Evolutionary conservation across 495 filamentous ascomycete genomes (phyloP).

Genomic region (Wilcoxina mikolae): DNA sequence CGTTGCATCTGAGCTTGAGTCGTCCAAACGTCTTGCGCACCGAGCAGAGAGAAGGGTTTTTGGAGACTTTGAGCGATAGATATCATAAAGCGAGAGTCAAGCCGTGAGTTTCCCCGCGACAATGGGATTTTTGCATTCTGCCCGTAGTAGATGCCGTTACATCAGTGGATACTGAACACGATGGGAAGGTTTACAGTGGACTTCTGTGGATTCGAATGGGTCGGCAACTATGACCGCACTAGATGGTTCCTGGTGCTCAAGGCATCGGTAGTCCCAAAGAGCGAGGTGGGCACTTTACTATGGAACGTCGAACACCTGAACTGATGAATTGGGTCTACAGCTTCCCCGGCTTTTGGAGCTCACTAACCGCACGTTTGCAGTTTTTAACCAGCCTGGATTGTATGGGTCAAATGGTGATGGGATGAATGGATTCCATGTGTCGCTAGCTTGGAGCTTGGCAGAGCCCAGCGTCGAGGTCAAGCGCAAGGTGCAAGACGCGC

Average conservation of each 20-base stretch:
- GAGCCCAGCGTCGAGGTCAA: slow-evolving; percentile 10
- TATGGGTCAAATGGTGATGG: slow-evolving; percentile 38
- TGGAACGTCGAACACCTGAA: too few relatives aligned
- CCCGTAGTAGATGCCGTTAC: slow-evolving; percentile 10
- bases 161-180: slow-evolving; percentile 34
- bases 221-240: slow-evolving; percentile 55
- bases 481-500: slow-evolving; percentile 22
- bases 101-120: slow-evolving; percentile 32
- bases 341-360: slow-evolving; percentile 48
- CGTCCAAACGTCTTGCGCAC: slow-evolving; percentile 53
- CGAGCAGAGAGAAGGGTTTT: slow-evolving; percentile 48
- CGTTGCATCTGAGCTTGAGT: slow-evolving; percentile 83
- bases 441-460: slow-evolving; percentile 57
- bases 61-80: slow-evolving; percentile 32
- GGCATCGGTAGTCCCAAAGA: slow-evolving; percentile 34
- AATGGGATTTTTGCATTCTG: slow-evolving; percentile 13
- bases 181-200: slow-evolving; percentile 41
- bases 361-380: slow-evolving; percentile 46
- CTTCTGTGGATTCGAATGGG: slow-evolving; percentile 46
- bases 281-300: slow-evolving; percentile 18
- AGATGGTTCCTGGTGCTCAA: slow-evolving; percentile 75
- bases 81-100: slow-evolving; percentile 22
- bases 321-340: too few relatives aligned
- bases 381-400: slow-evolving; percentile 55
- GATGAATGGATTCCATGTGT: slow-evolving; percentile 57